These are phyloP conservation scores for Kalaharituber pfeilii DNA, from an alignment of 2,329 filamentous ascomycete species.

Conservation along the genomic window DNA sequence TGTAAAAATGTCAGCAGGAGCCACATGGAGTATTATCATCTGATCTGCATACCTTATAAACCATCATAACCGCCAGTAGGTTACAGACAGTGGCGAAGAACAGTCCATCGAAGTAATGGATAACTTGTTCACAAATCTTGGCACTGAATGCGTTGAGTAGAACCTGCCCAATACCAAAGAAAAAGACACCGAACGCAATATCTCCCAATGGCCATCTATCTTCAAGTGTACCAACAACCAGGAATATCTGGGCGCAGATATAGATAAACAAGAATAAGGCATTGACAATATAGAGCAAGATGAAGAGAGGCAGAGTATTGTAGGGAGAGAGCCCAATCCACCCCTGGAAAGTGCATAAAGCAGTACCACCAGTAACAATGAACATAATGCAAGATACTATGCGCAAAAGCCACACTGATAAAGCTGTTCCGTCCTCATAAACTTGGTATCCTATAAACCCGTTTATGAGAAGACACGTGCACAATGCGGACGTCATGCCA, in stretches of 20 bases:
- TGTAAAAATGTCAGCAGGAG: conserved; percentile 24
- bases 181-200: conserved; percentile 75
- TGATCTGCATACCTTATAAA: conserved; percentile 64
- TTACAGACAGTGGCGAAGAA: conserved; percentile 94
- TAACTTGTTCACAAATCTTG: conserved; percentile 62
- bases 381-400: conserved; percentile 66
- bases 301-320: conserved; percentile 76
- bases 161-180: conserved; percentile 83
- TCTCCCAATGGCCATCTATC: conserved; percentile 92
- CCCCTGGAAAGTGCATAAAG: conserved; percentile 78
- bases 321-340: conserved; percentile 74
- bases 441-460: conserved; percentile 97
- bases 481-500: conserved; percentile 66
- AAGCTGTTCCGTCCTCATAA: conserved; percentile 86
- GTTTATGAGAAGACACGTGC: conserved; percentile 84
- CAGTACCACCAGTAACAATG: conserved; percentile 67
- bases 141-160: conserved; percentile 79
- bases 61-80: conserved; percentile 93
- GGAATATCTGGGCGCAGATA: conserved; percentile 66
- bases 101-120: conserved; percentile 85
- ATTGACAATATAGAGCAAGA: conserved; percentile 81
- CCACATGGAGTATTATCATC: background rate
- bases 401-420: conserved; percentile 86
- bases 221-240: conserved; percentile 77
- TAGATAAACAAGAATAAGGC: conserved; percentile 76